Base-by-base conservation (phyloP, 495 filamentous ascomycete species). In the Sphaerosporella brunnea region DNA sequence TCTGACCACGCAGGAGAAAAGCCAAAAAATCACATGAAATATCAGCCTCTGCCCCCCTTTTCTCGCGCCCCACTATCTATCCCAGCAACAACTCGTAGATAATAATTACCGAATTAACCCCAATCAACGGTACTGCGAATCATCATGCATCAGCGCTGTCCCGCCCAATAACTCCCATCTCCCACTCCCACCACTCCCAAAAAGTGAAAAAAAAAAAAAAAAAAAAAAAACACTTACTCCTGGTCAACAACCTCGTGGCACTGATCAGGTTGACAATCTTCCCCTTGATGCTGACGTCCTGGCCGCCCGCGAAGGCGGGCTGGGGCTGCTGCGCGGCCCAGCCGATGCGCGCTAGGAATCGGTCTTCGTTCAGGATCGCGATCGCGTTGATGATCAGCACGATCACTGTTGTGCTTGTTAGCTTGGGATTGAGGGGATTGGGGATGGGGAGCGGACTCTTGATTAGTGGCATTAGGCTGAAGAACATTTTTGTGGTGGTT, bases 311-410 rank as follows among this genome's bases (percentile, higher is more conserved):
- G 21, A 21, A 32, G 7, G 13, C 20, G 9, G 34, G 44, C 32
- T 52, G 16, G 9, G 37, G 19, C 25, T 36, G 38, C 39, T 23
- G 23, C 37, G 53, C 69, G 7, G 84, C 85, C 75, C 84, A 84
- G 54, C 85, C 85, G 53, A 94, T 90, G 56, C 92, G 77, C 42
- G 92, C 90, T 42, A 97, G 79, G 64, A 97, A 97, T 24, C 92
- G 78, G 68, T 97, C 90, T 74, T 97, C 88, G 57, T 85, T 94
- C 41, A 96, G 79, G 65, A 97, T 78, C 43, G 86, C 84, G 61
- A 96, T 83, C 34, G 84, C 83, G 67, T 97, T 97, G 60, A 87
- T 75, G 62, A 96, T 73, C 60, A 97, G 81, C 62, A 93, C 67
- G 19, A 45, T 46, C 30, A 61, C 58, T 61, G 20, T n/a, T n/a